Evolutionary conservation across 371 early-diverging fungal genomes (phyloP).

Genomic region (Zychaea mexicana): DNA sequence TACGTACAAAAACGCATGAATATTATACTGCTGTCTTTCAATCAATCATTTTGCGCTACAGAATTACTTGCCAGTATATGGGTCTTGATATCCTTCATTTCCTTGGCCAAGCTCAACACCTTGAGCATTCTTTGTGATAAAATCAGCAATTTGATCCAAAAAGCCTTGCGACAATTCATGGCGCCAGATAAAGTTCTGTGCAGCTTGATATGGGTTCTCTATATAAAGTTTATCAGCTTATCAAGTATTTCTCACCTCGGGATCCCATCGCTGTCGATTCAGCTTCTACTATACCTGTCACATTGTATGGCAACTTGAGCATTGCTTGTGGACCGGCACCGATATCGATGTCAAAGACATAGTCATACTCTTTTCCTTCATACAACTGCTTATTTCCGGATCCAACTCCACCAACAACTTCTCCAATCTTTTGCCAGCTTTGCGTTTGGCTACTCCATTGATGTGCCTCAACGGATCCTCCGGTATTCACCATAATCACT

Average conservation of each 20-base stretch:
- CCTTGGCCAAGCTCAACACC: slow-evolving; percentile 54
- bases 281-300: slow-evolving; percentile 49
- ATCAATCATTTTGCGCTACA: background rate
- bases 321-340: slow-evolving; percentile 74
- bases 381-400: slow-evolving; percentile 73
- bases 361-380: slow-evolving; percentile 94
- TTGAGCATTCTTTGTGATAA: slow-evolving; percentile 88
- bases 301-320: slow-evolving; percentile 94
- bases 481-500: slow-evolving; percentile 84
- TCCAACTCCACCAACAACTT: slow-evolving; percentile 92
- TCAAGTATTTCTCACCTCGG: background rate
- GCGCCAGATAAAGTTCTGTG: slow-evolving; percentile 84
- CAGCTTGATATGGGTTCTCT: slow-evolving; percentile 95
- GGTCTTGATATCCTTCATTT: slow-evolving; percentile 61
- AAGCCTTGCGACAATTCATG: slow-evolving; percentile 82
- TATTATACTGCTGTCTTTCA: too few species aligned
- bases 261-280: background rate
- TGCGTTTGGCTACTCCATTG: slow-evolving; percentile 75
- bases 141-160: slow-evolving; percentile 92
- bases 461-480: slow-evolving; percentile 78
- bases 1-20: slow-evolving; percentile 7
- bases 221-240: background rate
- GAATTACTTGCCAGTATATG: slow-evolving; percentile 55
- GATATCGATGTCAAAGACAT: slow-evolving; percentile 97
- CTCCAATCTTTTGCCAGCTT: slow-evolving; percentile 91